Percentiles rank a stretch among this genome's conserved stretches.
These are phyloP conservation scores for Lachnellula subtilissima DNA, from an alignment of 2,329 filamentous ascomycete genomes.

Conservation along the genomic window DNA sequence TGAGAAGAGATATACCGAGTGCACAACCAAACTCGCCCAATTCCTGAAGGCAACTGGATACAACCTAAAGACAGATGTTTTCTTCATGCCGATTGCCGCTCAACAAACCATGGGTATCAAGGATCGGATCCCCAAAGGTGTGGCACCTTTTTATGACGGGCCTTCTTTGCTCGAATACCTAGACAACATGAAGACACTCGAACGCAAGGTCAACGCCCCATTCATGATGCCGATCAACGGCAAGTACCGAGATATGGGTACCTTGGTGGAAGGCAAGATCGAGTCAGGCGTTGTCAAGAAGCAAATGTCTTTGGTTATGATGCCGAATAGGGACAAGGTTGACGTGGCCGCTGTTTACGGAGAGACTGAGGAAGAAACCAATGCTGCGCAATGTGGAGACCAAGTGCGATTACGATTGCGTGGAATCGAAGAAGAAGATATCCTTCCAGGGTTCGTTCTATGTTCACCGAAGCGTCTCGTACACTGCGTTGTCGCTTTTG, in stretches of 20 bases:
- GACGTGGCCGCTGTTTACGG: slow-evolving; percentile 84
- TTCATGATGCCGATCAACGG: slow-evolving; percentile 99
- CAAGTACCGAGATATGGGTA: slow-evolving; percentile 97
- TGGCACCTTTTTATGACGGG: slow-evolving; percentile 79
- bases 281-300: slow-evolving; percentile 94
- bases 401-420: slow-evolving; percentile 89
- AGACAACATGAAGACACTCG: slow-evolving; percentile 86
- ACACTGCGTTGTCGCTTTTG: slow-evolving; percentile 82
- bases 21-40: slow-evolving; percentile 76
- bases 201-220: slow-evolving; percentile 93
- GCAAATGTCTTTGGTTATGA: slow-evolving; percentile 79
- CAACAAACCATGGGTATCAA: slow-evolving; percentile 85
- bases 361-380: slow-evolving; percentile 91
- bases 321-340: slow-evolving; percentile 85
- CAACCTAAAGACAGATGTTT: slow-evolving; percentile 87
- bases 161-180: slow-evolving; percentile 92
- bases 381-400: slow-evolving; percentile 80
- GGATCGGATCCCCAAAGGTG: slow-evolving; percentile 70
- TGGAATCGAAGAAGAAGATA: slow-evolving; percentile 95
- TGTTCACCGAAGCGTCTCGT: slow-evolving; percentile 93
- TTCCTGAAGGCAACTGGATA: slow-evolving; percentile 93
- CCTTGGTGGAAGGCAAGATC: slow-evolving; percentile 95
- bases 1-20: slow-evolving; percentile 87
- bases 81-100: slow-evolving; percentile 94
- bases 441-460: slow-evolving; percentile 90